phyloP scores from a whole-genome alignment of 257 asterid species.

The Jacaranda copaia region DNA sequence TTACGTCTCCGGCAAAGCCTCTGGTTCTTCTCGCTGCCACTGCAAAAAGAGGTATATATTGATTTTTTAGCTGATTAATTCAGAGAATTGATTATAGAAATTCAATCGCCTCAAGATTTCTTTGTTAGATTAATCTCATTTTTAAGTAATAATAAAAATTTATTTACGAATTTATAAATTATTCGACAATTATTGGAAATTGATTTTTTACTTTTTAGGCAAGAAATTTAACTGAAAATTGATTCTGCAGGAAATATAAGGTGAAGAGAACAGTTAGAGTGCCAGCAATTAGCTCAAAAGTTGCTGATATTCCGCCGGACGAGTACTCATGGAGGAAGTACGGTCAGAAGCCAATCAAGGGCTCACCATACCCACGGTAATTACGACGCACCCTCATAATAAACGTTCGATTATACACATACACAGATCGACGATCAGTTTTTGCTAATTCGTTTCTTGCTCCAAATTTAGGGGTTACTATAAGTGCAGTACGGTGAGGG shows the following conservation, averaged over 20 bases:
- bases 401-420: not conserved
- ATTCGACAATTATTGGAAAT: not conserved
- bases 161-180: too few relatives aligned
- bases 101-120: too few relatives aligned
- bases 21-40: conserved; percentile 60
- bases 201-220: not conserved
- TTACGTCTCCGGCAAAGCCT: conserved; percentile 57
- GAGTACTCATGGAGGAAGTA: conserved; percentile 35
- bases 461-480: conserved; percentile 70
- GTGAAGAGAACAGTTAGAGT: conserved; percentile 25
- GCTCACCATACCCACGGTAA: conserved; percentile 33
- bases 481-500: conserved; percentile 69
- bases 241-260: conserved; percentile 9
- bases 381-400: conserved; percentile 35
- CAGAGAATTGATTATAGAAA: not conserved
- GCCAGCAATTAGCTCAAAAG: conserved; percentile 47
- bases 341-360: conserved; percentile 37
- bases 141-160: too few relatives aligned
- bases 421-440: too few relatives aligned
- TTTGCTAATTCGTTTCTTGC: not conserved
- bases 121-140: too few relatives aligned
- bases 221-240: not conserved
- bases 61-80: not conserved
- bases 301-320: conserved; percentile 29
- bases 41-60: conserved; percentile 9